These are phyloP conservation scores for Geotrichum candidum DNA, from an alignment of 1,139 yeast genomes.

Conservation along the genomic window DNA sequence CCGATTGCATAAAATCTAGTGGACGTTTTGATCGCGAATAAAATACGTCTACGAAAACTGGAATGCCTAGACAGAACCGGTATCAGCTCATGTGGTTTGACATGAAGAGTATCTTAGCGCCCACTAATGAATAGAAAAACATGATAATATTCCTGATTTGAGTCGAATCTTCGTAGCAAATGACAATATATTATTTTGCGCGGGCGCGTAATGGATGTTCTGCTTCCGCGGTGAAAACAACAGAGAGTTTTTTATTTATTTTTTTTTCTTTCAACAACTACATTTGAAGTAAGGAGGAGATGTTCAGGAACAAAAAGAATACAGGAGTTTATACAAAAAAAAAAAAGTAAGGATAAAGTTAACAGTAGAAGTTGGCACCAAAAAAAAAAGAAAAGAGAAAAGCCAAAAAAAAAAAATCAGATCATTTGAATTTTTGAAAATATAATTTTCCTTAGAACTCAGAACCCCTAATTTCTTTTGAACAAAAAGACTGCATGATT, in stretches of 20 bases:
- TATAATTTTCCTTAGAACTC: background rate
- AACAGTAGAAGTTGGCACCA: background rate
- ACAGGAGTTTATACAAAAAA: background rate
- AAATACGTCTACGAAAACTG: background rate
- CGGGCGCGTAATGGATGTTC: too few species aligned
- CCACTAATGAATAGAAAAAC: background rate
- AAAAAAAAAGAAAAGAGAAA: background rate
- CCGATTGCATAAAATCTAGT: background rate
- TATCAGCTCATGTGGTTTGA: background rate
- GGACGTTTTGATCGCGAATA: background rate
- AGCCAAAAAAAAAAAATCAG: background rate
- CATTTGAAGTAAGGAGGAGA: background rate
- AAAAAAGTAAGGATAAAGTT: background rate
- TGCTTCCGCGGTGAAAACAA: background rate
- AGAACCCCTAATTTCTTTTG: background rate
- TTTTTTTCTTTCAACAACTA: too few species aligned
- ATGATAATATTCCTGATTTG: background rate
- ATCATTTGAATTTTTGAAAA: background rate
- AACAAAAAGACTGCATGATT: background rate
- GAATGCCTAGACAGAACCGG: background rate
- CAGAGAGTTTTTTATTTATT: background rate
- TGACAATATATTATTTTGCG: background rate
- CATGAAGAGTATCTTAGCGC: background rate
- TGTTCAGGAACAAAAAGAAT: background rate
- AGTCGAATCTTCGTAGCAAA: background rate